Evolutionary conservation across 2,329 filamentous ascomycete species (phyloP).

Genomic region (Fusarium siculi): DNA sequence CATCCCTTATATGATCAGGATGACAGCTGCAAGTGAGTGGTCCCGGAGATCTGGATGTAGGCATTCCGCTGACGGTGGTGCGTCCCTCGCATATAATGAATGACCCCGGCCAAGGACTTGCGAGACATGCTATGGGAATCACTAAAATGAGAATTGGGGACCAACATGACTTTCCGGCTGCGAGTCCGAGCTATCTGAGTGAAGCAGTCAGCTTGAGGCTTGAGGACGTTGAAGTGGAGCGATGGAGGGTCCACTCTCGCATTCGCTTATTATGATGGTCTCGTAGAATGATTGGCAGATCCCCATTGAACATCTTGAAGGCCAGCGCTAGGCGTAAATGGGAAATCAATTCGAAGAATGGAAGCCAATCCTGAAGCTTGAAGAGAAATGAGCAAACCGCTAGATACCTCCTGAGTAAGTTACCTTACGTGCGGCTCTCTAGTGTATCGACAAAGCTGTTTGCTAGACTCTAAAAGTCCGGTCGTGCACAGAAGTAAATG

Average conservation of each 20-base stretch:
- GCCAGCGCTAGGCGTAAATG: slow-evolving; percentile 17
- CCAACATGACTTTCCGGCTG: not conserved
- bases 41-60: not conserved
- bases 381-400: not conserved
- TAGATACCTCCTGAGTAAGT: not conserved
- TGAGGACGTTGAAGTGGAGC: slow-evolving; percentile 20
- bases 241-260: slow-evolving; percentile 20
- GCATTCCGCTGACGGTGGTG: not conserved
- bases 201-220: slow-evolving; percentile 5
- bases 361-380: not conserved
- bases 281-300: not conserved
- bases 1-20: not conserved
- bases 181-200: not conserved
- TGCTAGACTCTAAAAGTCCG: not conserved
- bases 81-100: not conserved
- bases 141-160: slow-evolving; percentile 1
- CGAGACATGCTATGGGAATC: not conserved
- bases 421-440: not conserved
- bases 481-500: not conserved
- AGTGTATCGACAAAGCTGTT: not conserved
- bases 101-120: not conserved
- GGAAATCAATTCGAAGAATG: slow-evolving; percentile 11
- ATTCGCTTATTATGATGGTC: slow-evolving; percentile 22
- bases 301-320: not conserved
- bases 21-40: not conserved